Conservation (phyloP, 768 basidiomycete genomes). For the Suillus cothurnatus region DNA sequence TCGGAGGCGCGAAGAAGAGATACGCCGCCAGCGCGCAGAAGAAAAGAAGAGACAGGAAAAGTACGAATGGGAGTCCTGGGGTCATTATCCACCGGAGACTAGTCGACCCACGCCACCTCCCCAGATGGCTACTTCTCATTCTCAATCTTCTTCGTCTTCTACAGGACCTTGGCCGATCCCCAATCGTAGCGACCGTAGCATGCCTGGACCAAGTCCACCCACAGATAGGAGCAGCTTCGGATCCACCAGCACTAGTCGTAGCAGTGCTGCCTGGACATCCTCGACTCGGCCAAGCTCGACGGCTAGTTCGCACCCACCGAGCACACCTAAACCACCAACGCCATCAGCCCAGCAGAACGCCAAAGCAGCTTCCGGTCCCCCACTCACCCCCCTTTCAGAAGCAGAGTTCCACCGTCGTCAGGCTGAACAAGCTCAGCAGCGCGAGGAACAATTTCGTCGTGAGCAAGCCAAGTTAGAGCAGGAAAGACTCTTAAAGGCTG, state of each 20-base stretch:
- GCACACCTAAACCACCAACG: slow-evolving; percentile 28
- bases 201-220: slow-evolving; percentile 32
- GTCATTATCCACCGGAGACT: slow-evolving; percentile 25
- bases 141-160: slow-evolving; percentile 30
- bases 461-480: slow-evolving; percentile 64
- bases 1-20: slow-evolving; percentile 35
- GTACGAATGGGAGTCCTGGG: slow-evolving; percentile 28
- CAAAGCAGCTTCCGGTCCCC: slow-evolving; percentile 24
- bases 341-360: slow-evolving; percentile 25
- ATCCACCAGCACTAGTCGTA: slow-evolving; percentile 30
- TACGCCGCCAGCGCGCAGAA: slow-evolving; percentile 31
- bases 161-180: slow-evolving; percentile 34
- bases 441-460: slow-evolving; percentile 68
- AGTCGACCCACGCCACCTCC: slow-evolving; percentile 26
- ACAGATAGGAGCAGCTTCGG: slow-evolving; percentile 34
- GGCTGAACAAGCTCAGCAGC: slow-evolving; percentile 61
- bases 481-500: slow-evolving; percentile 42
- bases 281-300: slow-evolving; percentile 33
- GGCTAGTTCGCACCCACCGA: slow-evolving; percentile 24
- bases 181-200: slow-evolving; percentile 34
- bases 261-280: slow-evolving; percentile 31
- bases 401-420: slow-evolving; percentile 66
- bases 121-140: slow-evolving; percentile 19
- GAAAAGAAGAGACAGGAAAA: slow-evolving; percentile 31
- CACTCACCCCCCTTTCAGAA: slow-evolving; percentile 37